These are phyloP conservation scores for Iberis pinnata DNA, from an alignment of 345 rosid genomes.

Conservation along the genomic window DNA sequence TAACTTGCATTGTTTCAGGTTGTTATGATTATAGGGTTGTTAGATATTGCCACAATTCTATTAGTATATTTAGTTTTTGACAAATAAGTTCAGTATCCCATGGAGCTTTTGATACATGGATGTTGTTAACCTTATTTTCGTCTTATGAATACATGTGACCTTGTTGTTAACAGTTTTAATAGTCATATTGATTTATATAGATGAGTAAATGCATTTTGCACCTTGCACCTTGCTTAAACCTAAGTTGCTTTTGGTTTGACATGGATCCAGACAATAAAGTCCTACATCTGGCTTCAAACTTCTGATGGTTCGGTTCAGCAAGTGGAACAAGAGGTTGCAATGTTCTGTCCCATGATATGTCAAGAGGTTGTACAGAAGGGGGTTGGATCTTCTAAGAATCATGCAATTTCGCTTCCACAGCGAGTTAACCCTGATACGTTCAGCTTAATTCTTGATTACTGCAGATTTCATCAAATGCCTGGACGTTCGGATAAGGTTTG, in stretches of 20 bases:
- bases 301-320: slow-evolving; percentile 81
- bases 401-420: slow-evolving; percentile 77
- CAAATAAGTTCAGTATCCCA: not conserved
- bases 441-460: slow-evolving; percentile 76
- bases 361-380: slow-evolving; percentile 67
- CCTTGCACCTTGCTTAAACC: too few species aligned
- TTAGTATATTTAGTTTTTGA: not conserved
- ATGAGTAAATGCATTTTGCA: not conserved
- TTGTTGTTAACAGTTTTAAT: not conserved
- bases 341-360: slow-evolving; percentile 88
- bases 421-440: slow-evolving; percentile 69
- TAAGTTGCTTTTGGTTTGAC: slow-evolving; percentile 8
- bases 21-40: slow-evolving; percentile 14
- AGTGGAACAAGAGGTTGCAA: slow-evolving; percentile 90
- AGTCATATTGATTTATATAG: not conserved
- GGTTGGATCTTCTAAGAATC: slow-evolving; percentile 73
- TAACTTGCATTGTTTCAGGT: not conserved
- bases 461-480: slow-evolving; percentile 75
- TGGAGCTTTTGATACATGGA: not conserved
- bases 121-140: not conserved
- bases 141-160: not conserved
- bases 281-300: slow-evolving; percentile 84
- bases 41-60: not conserved
- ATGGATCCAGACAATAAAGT: slow-evolving; percentile 48
- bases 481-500: slow-evolving; percentile 76